These are phyloP conservation scores for Insectozyma bohioensis DNA, from an alignment of 1,139 yeast species.

Conservation along the genomic window DNA sequence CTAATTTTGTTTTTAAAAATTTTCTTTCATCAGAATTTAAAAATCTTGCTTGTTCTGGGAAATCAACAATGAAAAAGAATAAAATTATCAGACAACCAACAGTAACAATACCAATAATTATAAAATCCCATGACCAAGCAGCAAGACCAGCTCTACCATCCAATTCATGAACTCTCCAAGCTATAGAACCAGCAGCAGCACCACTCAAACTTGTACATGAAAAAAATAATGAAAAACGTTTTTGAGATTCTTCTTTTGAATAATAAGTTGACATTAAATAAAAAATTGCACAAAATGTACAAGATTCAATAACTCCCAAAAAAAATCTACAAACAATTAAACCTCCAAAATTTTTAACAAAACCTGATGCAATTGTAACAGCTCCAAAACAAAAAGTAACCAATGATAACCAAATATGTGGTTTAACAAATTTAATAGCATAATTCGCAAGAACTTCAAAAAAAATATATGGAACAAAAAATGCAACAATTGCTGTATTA, in stretches of 20 bases:
- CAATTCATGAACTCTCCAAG: slow-evolving; percentile 40
- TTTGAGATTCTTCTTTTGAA: slow-evolving; percentile 63
- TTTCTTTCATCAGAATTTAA: slow-evolving; percentile 46
- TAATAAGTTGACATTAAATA: slow-evolving; percentile 60
- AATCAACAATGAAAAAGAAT: slow-evolving; percentile 53
- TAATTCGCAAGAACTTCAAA: slow-evolving; percentile 70
- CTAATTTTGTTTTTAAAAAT: slow-evolving; percentile 55
- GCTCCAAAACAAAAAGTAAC: slow-evolving; percentile 64
- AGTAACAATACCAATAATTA: slow-evolving; percentile 73
- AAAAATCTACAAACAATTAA: slow-evolving; percentile 61
- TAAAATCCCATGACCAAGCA: slow-evolving; percentile 77
- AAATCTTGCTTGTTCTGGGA: slow-evolving; percentile 54
- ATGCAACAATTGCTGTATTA: slow-evolving; percentile 63
- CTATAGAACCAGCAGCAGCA: slow-evolving; percentile 45
- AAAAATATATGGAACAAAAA: slow-evolving; percentile 69
- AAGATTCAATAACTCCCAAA: slow-evolving; percentile 65
- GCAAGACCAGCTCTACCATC: slow-evolving; percentile 37
- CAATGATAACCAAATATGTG: slow-evolving; percentile 61
- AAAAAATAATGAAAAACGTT: slow-evolving; percentile 67
- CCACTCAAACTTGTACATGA: slow-evolving; percentile 44
- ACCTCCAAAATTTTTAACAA: slow-evolving; percentile 56
- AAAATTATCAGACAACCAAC: slow-evolving; percentile 49
- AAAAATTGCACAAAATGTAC: slow-evolving; percentile 73
- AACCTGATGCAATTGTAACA: slow-evolving; percentile 66
- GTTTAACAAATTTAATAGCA: slow-evolving; percentile 56